These are phyloP conservation scores for Ananas comosus DNA, from an alignment of 176 grass and related monocot species.

Conservation along the genomic window DNA sequence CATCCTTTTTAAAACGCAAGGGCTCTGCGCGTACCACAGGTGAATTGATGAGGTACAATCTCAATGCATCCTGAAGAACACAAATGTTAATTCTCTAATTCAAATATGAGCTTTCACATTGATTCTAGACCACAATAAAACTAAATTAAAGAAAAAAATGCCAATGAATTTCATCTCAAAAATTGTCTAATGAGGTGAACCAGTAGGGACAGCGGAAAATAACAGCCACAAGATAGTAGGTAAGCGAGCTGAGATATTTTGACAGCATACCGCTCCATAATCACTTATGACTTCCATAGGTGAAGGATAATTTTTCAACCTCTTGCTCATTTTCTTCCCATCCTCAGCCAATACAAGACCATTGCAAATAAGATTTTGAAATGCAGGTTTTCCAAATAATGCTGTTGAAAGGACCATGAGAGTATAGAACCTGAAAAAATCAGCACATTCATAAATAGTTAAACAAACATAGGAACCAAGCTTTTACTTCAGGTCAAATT, in stretches of 20 bases:
- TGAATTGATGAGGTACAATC: constrained; percentile 91
- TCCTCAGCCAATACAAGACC: constrained; percentile 96
- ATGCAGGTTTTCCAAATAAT: constrained; percentile 95
- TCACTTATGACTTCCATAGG: constrained; percentile 68
- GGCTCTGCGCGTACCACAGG: constrained; percentile 92
- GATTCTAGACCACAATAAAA: background rate
- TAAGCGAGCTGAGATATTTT: constrained; percentile 10
- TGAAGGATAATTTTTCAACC: constrained; percentile 90
- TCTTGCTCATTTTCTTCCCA: constrained; percentile 99
- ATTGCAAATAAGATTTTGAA: constrained; percentile 98
- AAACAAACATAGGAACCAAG: background rate
- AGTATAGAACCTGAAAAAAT: constrained; percentile 83
- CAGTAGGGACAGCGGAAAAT: background rate
- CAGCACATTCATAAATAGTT: background rate
- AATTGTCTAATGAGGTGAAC: background rate
- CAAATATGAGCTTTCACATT: background rate
- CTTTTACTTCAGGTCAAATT: background rate
- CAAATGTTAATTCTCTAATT: constrained; percentile 2
- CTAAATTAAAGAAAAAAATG: background rate
- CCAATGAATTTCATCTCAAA: background rate
- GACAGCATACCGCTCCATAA: constrained; percentile 75
- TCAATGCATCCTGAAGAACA: constrained; percentile 79
- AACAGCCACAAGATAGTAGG: background rate
- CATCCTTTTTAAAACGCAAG: constrained; percentile 80
- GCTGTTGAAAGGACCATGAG: constrained; percentile 95